Base-by-base conservation (phyloP, 352 stramenopile genomes). In the Pythium pyrilobum region DNA sequence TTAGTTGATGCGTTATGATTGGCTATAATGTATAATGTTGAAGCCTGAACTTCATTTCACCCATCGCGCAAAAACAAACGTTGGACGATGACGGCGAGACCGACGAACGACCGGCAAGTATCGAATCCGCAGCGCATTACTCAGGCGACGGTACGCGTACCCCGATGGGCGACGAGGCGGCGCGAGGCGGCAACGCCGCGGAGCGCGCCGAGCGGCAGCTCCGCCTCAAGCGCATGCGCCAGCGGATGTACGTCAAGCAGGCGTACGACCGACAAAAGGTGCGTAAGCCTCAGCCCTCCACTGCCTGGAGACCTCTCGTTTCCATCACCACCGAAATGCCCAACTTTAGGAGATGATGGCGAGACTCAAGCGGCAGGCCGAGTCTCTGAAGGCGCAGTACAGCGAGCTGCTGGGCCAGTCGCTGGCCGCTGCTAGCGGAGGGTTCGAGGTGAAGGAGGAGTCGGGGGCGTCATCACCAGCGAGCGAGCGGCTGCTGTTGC, bases 191-290 rank as follows among this genome's bases (percentile, higher is more conserved):
- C 12, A 11, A 45, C 16, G 39, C 39, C 3, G 18, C 18, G 21
- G 29, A 36, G 31, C n/a, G 4, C 5, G 36, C 13, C 16, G 18
- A 44, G 16, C 18, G 28, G 31, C 44, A 21, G 15, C 46, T 44
- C 1, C 23, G 16, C 4, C 24, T 25, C 11, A 43, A 34, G 23
- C 46, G 46, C 3, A 8, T 33, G 16, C 48, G 48, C n/a, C 48
- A 56, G 21, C 48, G 48, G 8, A 21, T 20, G 6, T 47, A 56
- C 38, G 48, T 56, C 18, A 56, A 56, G 48, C 48, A 47, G 18
- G 48, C 48, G 2, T 56, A 56, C 38, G 48, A 56, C 29, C 34
- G 48, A 8, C 24, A 56, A 13, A 56, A 56, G 37, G 48, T 52
- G 31, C 11, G 45, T 23, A 5, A 44, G n/a, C 24, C 16, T 48